Base-by-base conservation (phyloP, 192 early-diverging fungal species). In the Umbelopsis sp. region DNA sequence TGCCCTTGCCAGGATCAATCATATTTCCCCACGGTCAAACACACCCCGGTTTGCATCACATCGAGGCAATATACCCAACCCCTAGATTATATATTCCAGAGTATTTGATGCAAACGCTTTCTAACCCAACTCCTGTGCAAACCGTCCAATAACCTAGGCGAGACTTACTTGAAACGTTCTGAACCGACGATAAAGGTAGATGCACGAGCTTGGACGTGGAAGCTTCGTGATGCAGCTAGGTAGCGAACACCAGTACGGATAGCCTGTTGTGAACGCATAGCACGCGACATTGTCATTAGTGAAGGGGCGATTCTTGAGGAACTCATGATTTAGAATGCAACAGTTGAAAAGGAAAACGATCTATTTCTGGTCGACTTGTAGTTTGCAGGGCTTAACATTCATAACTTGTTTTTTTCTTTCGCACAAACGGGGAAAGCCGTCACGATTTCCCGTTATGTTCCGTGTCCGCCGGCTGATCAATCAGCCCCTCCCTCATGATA, bases 201-300 rank as follows among this genome's bases (percentile, higher is more conserved):
- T 47, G 53, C 67, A 49, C 66, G 68, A 50, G 49, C 66, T 62
- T 77, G 76, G 14, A 77, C 51, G 53, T 77, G 76, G 36, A 77
- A 41, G 45, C 44, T 68, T 41, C 76, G 71, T 29, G 72, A 45
- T 24, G 69, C 52, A 6, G 72, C 68, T n/a, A 73, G 38, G 62
- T 73, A 69, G 44, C 71, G 67, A 38, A 69, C 29, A 62, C 71
- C 59, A 31, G 53, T 14, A 17, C 53, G 53, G 17, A 56, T 56
- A 17, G 26, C 53, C 24, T 56, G 53, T 31, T 31, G 53, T 14
- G 53, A 25, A 17, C 25, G 53, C 53, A 56, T 31, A 17, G 26
- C 17, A 31, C 53, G 53, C 25, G 53, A 56, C 4, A 24, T 31
- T 12, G 53, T 24, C 53, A 56, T 26, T 29, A 56, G 29, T 9